Evolutionary conservation across 352 stramenopile genomes (phyloP).

Genomic region (Globisporangium irregulare): DNA sequence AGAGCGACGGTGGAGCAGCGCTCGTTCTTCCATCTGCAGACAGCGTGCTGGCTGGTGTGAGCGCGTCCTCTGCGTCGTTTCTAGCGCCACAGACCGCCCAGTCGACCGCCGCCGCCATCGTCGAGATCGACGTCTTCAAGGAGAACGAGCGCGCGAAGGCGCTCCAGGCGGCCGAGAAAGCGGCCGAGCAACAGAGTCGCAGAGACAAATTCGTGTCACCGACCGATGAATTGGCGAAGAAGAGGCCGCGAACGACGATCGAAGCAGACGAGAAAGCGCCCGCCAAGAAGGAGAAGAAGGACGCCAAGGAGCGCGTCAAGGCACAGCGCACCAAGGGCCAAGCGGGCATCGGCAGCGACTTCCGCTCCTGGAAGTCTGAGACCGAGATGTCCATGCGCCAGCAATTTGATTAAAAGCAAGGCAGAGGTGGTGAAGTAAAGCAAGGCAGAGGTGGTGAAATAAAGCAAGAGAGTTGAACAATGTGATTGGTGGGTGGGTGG

Average conservation of each 20-base stretch:
- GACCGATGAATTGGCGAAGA: background rate
- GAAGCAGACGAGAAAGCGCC: background rate
- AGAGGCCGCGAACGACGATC: background rate
- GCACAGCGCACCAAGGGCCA: conserved; percentile 65
- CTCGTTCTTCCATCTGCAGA: conserved; percentile 30
- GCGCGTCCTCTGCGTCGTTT: conserved; percentile 35
- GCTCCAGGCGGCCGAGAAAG: background rate
- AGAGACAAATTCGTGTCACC: background rate
- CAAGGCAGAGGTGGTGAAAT: background rate
- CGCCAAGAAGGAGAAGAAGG: conserved; percentile 37
- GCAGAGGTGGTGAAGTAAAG: background rate
- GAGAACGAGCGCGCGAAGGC: conserved; percentile 21
- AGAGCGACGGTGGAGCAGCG: background rate
- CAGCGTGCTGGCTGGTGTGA: conserved; percentile 37
- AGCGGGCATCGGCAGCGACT: conserved; percentile 75
- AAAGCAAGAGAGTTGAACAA: background rate
- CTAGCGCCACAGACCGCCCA: conserved; percentile 26
- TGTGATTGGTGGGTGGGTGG: background rate
- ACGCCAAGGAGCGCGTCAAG: conserved; percentile 75
- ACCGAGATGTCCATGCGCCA: conserved; percentile 78
- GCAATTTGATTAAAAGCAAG: conserved; percentile 57
- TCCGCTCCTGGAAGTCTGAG: conserved; percentile 73
- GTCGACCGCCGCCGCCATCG: conserved; percentile 11
- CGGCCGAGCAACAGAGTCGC: background rate
- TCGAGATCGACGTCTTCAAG: conserved; percentile 33